phyloP scores from a whole-genome alignment of 768 basidiomycete genomes.

The Paxillus involutus region DNA sequence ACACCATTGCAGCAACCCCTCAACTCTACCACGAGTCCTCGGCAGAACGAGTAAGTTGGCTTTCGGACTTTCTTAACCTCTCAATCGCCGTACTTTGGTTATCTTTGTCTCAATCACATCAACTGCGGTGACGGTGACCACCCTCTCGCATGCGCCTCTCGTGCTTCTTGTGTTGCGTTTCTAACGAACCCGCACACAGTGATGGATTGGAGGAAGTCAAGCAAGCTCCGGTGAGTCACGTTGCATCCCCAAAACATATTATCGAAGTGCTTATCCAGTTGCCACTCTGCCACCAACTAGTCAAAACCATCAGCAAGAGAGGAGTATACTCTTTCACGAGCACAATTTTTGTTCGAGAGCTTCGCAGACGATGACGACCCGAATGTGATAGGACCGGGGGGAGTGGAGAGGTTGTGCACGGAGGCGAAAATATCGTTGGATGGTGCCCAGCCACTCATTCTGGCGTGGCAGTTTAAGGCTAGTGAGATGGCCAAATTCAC shows the following conservation, averaged over 20 bases:
- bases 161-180: slow-evolving; percentile 63
- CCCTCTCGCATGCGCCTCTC: slow-evolving; percentile 56
- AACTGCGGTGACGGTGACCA: slow-evolving; percentile 26
- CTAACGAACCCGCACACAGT: slow-evolving; percentile 53
- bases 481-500: slow-evolving; percentile 74
- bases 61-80: slow-evolving; percentile 18
- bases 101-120: slow-evolving; percentile 11
- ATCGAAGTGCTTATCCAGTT: not conserved
- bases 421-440: slow-evolving; percentile 75
- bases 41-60: slow-evolving; percentile 31
- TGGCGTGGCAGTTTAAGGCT: slow-evolving; percentile 74
- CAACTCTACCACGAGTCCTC: slow-evolving; percentile 21
- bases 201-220: slow-evolving; percentile 41
- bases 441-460: slow-evolving; percentile 65
- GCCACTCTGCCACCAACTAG: not conserved
- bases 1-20: slow-evolving; percentile 24
- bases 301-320: slow-evolving; percentile 8
- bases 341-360: slow-evolving; percentile 54
- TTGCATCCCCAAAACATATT: not conserved
- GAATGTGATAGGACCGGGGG: slow-evolving; percentile 65
- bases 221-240: slow-evolving; percentile 28
- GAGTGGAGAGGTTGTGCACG: slow-evolving; percentile 67
- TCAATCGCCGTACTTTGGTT: slow-evolving; percentile 8
- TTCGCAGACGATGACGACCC: slow-evolving; percentile 58
- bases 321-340: slow-evolving; percentile 51